These are phyloP conservation scores for Henningerozyma blattae DNA, from an alignment of 805 yeast species.

Conservation along the genomic window DNA sequence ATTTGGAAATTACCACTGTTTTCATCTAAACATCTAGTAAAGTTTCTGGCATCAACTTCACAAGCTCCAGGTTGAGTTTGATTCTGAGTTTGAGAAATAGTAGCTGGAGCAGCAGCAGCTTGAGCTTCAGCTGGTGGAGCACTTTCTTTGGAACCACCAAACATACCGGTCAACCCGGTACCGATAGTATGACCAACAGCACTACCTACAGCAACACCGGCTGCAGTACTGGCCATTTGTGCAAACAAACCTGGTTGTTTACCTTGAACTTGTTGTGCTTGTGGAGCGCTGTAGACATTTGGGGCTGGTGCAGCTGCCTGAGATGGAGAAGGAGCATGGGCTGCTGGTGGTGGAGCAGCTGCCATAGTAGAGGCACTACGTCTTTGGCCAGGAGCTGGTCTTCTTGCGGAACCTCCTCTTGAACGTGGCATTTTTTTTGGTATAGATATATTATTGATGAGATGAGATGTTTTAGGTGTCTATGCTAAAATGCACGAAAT, in stretches of 20 bases:
- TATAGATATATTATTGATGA: too few relatives aligned
- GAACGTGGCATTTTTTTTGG: conserved; percentile 33
- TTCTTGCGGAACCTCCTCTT: conserved; percentile 28
- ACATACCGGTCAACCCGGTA: conserved; percentile 83
- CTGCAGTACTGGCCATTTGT: conserved; percentile 98
- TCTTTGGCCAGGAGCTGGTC: conserved; percentile 39
- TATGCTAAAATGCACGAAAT: too few relatives aligned
- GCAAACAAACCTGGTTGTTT: conserved; percentile 79
- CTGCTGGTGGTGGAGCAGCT: conserved; percentile 28
- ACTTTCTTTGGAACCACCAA: conserved; percentile 49
- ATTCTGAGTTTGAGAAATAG: conserved; percentile 31
- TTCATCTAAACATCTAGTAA: conserved; percentile 91
- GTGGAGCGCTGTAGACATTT: conserved; percentile 37
- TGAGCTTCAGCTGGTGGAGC: conserved; percentile 36
- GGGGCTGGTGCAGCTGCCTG: conserved; percentile 44
- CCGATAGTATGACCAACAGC: conserved; percentile 95
- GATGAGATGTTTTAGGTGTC: too few relatives aligned
- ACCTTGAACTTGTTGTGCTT: conserved; percentile 43
- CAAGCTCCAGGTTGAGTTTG: conserved; percentile 57
- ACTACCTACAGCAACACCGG: conserved; percentile 99
- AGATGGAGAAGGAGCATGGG: conserved; percentile 65
- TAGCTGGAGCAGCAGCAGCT: conserved; percentile 21
- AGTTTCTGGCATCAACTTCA: conserved; percentile 87
- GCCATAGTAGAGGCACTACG: conserved; percentile 76
- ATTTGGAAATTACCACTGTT: conserved; percentile 93